phyloP scores from a whole-genome alignment of 257 asterid species.

The Solanum tarijense region DNA sequence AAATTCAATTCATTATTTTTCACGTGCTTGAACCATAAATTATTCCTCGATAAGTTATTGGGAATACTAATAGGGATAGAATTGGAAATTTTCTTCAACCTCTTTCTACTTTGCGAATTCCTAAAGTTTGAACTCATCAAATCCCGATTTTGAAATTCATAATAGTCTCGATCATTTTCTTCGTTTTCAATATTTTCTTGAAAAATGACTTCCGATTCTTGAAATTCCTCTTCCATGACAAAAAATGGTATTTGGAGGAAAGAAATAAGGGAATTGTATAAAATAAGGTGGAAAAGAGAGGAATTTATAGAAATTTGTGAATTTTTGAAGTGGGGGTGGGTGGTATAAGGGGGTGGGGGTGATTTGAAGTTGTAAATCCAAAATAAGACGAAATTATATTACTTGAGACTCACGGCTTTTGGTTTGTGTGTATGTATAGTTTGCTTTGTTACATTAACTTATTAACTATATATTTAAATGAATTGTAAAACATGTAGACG shows the following conservation, averaged over 20 bases:
- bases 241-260: neutral
- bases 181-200: neutral
- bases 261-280: neutral
- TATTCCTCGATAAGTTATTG: neutral
- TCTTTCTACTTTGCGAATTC: neutral
- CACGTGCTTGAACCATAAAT: conserved; percentile 2
- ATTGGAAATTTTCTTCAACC: neutral
- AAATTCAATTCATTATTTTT: neutral
- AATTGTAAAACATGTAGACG: too few relatives aligned
- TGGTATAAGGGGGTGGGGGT: neutral
- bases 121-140: neutral
- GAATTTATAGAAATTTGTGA: neutral
- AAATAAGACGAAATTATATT: neutral
- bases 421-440: neutral
- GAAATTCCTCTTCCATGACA: conserved; percentile 7
- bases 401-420: neutral
- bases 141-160: neutral
- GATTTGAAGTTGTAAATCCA: neutral
- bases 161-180: neutral
- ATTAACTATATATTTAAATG: neutral
- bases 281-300: neutral
- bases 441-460: neutral
- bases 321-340: neutral
- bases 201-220: conserved; percentile 6
- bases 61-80: conserved; percentile 6